A percentile compares a stretch with the other conserved stretches of the same genome.
Evolutionary conservation across 495 filamentous ascomycete species (phyloP).

Genomic region (Pseudoneurospora amorphoporcata): DNA sequence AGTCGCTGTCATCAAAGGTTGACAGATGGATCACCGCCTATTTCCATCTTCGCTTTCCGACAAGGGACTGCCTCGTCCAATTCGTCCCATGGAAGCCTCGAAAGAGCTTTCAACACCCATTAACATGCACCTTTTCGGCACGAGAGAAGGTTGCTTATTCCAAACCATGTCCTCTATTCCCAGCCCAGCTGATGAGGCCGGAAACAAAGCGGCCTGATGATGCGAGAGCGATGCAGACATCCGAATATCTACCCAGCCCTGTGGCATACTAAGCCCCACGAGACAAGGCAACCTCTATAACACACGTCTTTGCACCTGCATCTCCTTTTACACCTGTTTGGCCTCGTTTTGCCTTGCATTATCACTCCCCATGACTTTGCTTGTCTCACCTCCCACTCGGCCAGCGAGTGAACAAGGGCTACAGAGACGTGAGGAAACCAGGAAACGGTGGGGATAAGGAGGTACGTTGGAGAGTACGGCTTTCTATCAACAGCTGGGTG

Average conservation of each 20-base stretch:
- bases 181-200: not conserved
- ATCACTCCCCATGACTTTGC: not conserved
- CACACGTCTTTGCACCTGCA: not conserved
- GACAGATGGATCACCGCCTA: not conserved
- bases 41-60: not conserved
- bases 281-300: not conserved
- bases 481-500: not conserved
- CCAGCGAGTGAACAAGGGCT: not conserved
- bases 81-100: not conserved
- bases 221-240: not conserved
- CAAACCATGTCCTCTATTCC: not conserved
- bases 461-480: not conserved
- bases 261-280: not conserved
- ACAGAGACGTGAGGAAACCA: not conserved
- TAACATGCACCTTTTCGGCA: not conserved
- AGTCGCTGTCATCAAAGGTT: not conserved
- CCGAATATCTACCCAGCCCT: not conserved
- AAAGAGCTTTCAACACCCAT: not conserved
- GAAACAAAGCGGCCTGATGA: not conserved
- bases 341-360: not conserved
- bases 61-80: not conserved
- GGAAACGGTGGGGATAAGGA: not conserved
- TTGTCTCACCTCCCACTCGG: not conserved
- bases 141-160: not conserved
- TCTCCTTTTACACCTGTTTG: not conserved